phyloP scores from a whole-genome alignment of 2,329 filamentous ascomycete genomes.

The Ceratocystis smalleyi region DNA sequence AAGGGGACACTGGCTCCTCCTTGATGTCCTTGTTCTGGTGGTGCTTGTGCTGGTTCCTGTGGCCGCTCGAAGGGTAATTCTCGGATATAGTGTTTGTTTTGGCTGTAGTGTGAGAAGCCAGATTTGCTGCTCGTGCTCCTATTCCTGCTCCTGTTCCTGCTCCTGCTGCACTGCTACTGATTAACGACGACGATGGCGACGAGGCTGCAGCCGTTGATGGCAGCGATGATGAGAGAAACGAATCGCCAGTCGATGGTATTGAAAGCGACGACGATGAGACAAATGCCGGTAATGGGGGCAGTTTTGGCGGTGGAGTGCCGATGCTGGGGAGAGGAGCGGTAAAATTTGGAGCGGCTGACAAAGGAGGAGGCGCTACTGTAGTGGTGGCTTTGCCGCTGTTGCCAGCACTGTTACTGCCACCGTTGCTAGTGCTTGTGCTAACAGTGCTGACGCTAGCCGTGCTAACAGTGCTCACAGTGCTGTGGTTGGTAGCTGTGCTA shows the following conservation, averaged over 20 bases:
- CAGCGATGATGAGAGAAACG: neutral
- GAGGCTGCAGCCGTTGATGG: neutral
- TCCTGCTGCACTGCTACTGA: neutral
- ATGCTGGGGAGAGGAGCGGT: slow-evolving; percentile 6
- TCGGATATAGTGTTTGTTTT: neutral
- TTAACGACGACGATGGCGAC: neutral
- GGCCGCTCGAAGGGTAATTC: neutral
- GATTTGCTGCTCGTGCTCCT: too few relatives aligned
- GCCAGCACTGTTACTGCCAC: neutral
- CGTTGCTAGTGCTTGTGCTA: neutral
- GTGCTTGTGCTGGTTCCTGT: neutral
- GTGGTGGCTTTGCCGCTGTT: neutral
- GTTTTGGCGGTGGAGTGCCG: slow-evolving; percentile 4
- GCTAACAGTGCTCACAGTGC: neutral
- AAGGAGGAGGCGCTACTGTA: neutral
- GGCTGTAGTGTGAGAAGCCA: neutral
- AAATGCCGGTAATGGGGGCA: slow-evolving; percentile 7
- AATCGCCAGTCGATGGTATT: neutral
- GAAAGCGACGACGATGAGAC: neutral
- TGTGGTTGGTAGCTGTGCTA: slow-evolving; percentile 4
- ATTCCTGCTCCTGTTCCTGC: too few relatives aligned
- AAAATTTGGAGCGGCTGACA: neutral
- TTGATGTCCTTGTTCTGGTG: neutral
- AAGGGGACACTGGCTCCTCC: neutral
- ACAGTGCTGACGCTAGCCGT: neutral